A percentile compares a stretch with the other conserved stretches of the same genome.
Evolutionary conservation across 345 rosid genomes (phyloP).

Genomic region (Eucalyptus curtisii): DNA sequence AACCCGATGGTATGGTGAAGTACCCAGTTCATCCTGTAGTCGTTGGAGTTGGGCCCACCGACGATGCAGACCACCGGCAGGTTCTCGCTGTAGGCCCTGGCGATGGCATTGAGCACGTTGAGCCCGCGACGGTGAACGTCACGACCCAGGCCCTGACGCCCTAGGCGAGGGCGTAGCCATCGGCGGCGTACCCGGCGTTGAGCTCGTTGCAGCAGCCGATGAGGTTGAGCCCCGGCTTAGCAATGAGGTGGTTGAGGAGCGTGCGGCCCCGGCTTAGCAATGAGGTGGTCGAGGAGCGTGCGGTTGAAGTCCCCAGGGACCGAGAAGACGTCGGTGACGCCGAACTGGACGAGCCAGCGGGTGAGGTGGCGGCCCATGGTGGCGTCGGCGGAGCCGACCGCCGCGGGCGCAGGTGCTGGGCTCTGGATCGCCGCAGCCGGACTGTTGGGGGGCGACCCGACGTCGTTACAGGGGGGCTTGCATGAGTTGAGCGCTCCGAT

Average conservation of each 20-base stretch:
- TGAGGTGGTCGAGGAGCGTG: conserved; percentile 60
- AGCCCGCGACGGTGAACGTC: conserved; percentile 72
- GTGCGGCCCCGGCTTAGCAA: conserved; percentile 65
- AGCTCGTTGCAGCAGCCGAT: conserved; percentile 81
- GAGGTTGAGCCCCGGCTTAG: conserved; percentile 49
- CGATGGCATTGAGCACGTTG: conserved; percentile 55
- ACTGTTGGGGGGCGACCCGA: conserved; percentile 17
- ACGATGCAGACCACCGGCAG: conserved; percentile 63
- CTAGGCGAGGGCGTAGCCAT: conserved; percentile 53
- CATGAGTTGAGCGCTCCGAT: conserved; percentile 37
- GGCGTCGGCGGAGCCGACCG: conserved; percentile 18
- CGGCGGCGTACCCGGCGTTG: conserved; percentile 68
- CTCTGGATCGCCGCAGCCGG: conserved; percentile 18
- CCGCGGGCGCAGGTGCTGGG: not conserved
- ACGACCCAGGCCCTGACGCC: conserved; percentile 78
- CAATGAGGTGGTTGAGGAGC: conserved; percentile 65
- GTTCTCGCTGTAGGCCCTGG: conserved; percentile 76
- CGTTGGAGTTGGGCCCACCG: conserved; percentile 78
- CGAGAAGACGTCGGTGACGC: conserved; percentile 40
- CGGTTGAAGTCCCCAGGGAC: conserved; percentile 75
- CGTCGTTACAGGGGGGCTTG: conserved; percentile 17
- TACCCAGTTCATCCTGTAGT: conserved; percentile 62
- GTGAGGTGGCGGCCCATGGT: conserved; percentile 59
- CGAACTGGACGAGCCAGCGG: conserved; percentile 43
- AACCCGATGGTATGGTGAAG: conserved; percentile 69